Evolutionary conservation across 176 grass and related monocot genomes (phyloP).

Genomic region (Echinochloa phyllopogon): DNA sequence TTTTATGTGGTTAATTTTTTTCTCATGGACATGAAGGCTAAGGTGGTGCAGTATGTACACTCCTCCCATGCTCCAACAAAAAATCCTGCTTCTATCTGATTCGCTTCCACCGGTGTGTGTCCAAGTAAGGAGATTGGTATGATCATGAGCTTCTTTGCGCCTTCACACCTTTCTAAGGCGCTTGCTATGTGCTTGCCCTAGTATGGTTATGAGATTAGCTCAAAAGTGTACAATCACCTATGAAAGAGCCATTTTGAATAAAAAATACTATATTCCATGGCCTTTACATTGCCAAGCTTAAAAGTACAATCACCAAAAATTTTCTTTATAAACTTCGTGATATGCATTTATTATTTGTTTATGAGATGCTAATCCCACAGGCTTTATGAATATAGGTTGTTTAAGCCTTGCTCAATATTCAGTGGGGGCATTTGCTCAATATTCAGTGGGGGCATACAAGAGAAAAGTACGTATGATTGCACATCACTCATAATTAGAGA

Average conservation of each 20-base stretch:
- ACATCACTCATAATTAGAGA: slow-evolving; percentile 40
- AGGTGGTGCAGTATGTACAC: neutral
- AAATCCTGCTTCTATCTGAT: neutral
- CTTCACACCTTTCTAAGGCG: slow-evolving; percentile 39
- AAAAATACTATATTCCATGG: slow-evolving; percentile 21
- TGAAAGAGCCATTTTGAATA: slow-evolving; percentile 41
- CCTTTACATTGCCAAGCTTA: slow-evolving; percentile 36
- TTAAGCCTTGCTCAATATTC: slow-evolving; percentile 51
- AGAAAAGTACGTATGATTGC: slow-evolving; percentile 31
- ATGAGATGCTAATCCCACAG: slow-evolving; percentile 44
- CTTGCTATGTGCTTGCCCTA: slow-evolving; percentile 52
- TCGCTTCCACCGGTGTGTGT: neutral
- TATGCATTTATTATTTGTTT: slow-evolving; percentile 47
- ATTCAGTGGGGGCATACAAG: slow-evolving; percentile 47
- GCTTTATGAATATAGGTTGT: slow-evolving; percentile 16
- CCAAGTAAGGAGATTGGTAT: neutral
- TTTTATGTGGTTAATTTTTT: neutral
- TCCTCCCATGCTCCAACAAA: neutral
- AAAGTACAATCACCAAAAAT: slow-evolving; percentile 34
- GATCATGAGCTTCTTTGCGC: slow-evolving; percentile 40
- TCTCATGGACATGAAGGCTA: neutral
- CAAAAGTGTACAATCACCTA: slow-evolving; percentile 38
- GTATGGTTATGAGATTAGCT: slow-evolving; percentile 45
- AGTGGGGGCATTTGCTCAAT: slow-evolving; percentile 43
- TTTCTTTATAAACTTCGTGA: slow-evolving; percentile 50